Conservation (phyloP, 2,329 filamentous ascomycete species). For the Neophaeococcomyces mojaviensis region DNA sequence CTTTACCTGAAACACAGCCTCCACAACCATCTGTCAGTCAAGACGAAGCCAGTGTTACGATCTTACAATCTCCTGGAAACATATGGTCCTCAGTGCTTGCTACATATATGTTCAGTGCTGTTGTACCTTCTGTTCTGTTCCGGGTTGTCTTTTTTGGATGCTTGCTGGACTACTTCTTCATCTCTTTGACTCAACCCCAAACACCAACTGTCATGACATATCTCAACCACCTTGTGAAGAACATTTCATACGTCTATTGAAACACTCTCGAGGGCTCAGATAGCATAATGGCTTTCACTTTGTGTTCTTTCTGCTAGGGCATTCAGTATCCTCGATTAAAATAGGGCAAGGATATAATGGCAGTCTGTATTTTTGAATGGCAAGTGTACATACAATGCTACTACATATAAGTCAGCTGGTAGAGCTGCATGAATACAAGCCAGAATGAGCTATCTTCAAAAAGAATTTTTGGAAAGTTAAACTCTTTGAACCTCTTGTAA, state of each 20-base stretch:
- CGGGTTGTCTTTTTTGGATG: conserved; percentile 5
- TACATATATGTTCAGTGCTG: conserved; percentile 3
- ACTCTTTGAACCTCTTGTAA: too few relatives aligned
- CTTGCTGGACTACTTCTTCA: conserved; percentile 6
- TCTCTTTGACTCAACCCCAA: not conserved
- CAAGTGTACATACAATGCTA: too few relatives aligned
- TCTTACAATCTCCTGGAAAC: conserved; percentile 1
- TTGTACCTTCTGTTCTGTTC: conserved; percentile 3
- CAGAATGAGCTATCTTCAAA: too few relatives aligned
- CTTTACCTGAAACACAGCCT: not conserved
- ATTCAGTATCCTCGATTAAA: too few relatives aligned
- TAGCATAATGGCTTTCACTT: too few relatives aligned
- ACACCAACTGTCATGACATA: not conserved
- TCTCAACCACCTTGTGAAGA: not conserved
- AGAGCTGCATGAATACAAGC: too few relatives aligned
- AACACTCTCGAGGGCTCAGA: not conserved
- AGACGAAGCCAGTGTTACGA: not conserved
- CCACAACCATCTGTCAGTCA: too few relatives aligned
- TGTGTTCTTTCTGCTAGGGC: too few relatives aligned
- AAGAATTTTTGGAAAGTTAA: too few relatives aligned
- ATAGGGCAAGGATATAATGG: too few relatives aligned
- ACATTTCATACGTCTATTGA: conserved; percentile 1
- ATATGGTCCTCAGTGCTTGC: conserved; percentile 5
- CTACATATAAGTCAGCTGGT: too few relatives aligned
- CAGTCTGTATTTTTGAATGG: too few relatives aligned